phyloP scores from a whole-genome alignment of 441 rosid species.

The Pelargonium cotyledonis region DNA sequence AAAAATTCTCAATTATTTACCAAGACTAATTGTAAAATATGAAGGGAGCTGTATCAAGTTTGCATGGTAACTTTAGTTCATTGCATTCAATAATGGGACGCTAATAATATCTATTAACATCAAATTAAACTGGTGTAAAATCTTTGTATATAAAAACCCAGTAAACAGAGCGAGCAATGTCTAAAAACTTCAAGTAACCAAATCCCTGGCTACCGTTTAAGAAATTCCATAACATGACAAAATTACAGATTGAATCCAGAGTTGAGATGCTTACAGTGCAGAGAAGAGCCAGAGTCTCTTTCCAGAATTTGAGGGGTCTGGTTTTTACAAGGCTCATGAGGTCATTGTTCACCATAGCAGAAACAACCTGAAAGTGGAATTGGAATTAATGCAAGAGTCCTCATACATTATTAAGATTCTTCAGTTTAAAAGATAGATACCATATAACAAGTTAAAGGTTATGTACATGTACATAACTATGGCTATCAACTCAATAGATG shows the following conservation, averaged over 20 bases:
- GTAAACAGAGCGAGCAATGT: neutral
- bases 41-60: neutral
- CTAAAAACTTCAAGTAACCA: neutral
- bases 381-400: neutral
- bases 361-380: conserved; percentile 64
- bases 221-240: neutral
- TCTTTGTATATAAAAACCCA: neutral
- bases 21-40: neutral
- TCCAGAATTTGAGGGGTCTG: conserved; percentile 88
- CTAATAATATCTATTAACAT: neutral
- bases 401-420: neutral
- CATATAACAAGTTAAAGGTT: neutral
- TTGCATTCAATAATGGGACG: neutral
- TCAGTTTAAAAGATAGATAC: neutral
- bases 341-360: conserved; percentile 94
- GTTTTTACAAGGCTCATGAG: conserved; percentile 65
- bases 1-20: neutral
- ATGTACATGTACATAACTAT: neutral
- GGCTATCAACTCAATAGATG: neutral
- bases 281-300: conserved; percentile 92
- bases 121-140: neutral
- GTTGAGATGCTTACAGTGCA: conserved; percentile 66
- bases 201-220: no score
- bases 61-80: neutral
- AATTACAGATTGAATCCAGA: conserved; percentile 5